These are phyloP conservation scores for Aspergillus costaricaensis DNA, from an alignment of 2,329 filamentous ascomycete species.

Conservation along the genomic window DNA sequence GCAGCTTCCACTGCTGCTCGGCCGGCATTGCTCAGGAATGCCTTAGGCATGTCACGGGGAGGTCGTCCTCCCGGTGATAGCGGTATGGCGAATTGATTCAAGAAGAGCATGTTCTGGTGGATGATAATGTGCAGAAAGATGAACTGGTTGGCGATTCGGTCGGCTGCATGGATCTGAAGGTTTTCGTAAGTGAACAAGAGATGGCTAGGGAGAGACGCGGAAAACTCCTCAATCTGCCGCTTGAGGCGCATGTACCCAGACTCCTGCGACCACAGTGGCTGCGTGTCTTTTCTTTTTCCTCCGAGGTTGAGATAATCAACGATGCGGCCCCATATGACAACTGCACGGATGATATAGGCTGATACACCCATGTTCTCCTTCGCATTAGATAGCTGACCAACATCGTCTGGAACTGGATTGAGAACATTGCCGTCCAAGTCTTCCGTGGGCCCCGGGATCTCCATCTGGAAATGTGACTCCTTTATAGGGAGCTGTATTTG, in stretches of 20 bases:
- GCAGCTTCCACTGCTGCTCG: slow-evolving; percentile 79
- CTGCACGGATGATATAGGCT: slow-evolving; percentile 81
- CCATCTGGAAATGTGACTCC: slow-evolving; percentile 85
- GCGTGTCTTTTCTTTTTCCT: slow-evolving; percentile 74
- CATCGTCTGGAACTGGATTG: slow-evolving; percentile 62
- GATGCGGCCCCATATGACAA: slow-evolving; percentile 86
- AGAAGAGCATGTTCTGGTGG: slow-evolving; percentile 85
- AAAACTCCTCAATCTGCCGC: slow-evolving; percentile 70
- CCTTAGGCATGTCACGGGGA: slow-evolving; percentile 70
- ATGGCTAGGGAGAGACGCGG: slow-evolving; percentile 65
- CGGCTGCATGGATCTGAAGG: slow-evolving; percentile 77
- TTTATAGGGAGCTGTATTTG: slow-evolving; percentile 88
- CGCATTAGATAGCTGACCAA: slow-evolving; percentile 65
- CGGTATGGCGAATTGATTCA: slow-evolving; percentile 83
- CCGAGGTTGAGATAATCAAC: slow-evolving; percentile 90
- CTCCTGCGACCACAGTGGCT: slow-evolving; percentile 78
- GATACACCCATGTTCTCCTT: slow-evolving; percentile 91
- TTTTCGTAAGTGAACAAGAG: slow-evolving; percentile 81
- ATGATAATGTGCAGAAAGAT: slow-evolving; percentile 87
- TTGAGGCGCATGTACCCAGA: slow-evolving; percentile 74
- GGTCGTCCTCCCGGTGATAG: slow-evolving; percentile 64
- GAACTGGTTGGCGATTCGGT: slow-evolving; percentile 86
- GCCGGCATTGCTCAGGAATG: slow-evolving; percentile 75
- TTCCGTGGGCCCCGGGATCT: slow-evolving; percentile 86
- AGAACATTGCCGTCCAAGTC: slow-evolving; percentile 71